Evolutionary conservation across 2,329 filamentous ascomycete genomes (phyloP), one percentile per base, ranked within the genome.

Genomic region (Phaeoacremonium minimum): DNA sequence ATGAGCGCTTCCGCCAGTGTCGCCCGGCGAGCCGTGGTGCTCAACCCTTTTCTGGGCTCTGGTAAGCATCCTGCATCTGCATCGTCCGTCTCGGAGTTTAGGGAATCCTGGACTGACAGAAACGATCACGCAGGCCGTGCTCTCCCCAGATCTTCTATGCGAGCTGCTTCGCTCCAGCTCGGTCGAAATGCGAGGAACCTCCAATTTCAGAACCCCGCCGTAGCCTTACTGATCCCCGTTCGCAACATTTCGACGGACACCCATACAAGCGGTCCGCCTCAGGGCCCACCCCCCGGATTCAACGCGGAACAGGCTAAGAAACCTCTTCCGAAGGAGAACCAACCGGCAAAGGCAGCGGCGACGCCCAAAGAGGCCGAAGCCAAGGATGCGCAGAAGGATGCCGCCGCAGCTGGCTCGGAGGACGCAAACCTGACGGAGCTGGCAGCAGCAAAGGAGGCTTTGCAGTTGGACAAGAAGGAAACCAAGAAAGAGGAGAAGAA

Each of bases 261-360:
- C 56, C 66, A 67, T 38, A 59, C 71, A 36, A 64, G 70, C 41
- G 57, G 63, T 17, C 61, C 62, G 22, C 67, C 75, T 35, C 69
- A 73, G 37, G 81, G 77, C 33, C 90, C 88, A 30, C 90, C 90
- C 39, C 90, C 89, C 12, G 90, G 90, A 18, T 96, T 95, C 71
- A 90, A 93, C 57, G 71, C 86, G n/a, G 83, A 91, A 54, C 74
- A 88, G 66, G 90, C 90, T 48, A 91, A 89, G 75, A 91, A 89
- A 58, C 86, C 89, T 11, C 68, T 93, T 32, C 64, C 80, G 3
- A 77, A 78, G 52, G 77, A 83, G 37, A 51, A 55, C 18, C 46
- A 51, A 26, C 49, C 60, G 15, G 45, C 57, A 11, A 64, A 63
- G 38, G 55, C 62, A 32, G 49, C 56, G 30, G 48, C 58, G 28